Evolutionary conservation across 768 basidiomycete species (phyloP).

Genomic region (Mycena olivaceomarginata): DNA sequence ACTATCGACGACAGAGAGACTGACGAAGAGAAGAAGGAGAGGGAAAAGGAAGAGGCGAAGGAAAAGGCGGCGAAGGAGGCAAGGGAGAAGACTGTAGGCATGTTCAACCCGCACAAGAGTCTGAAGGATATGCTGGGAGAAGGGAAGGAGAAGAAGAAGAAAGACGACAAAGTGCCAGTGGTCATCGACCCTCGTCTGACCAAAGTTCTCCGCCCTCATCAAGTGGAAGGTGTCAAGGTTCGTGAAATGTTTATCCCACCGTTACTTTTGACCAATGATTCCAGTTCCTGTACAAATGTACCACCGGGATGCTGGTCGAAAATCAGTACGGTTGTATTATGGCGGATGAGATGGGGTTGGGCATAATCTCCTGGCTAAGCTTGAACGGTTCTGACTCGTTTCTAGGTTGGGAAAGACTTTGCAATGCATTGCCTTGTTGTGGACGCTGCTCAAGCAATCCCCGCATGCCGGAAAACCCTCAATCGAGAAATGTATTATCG

Average conservation of each 20-base stretch:
- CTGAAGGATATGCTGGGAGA: slow-evolving; percentile 87
- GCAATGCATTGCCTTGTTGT: slow-evolving; percentile 96
- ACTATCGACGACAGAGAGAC: slow-evolving; percentile 96
- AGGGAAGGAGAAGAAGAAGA: slow-evolving; percentile 78
- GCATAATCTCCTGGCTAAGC: slow-evolving; percentile 58
- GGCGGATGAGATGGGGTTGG: slow-evolving; percentile 99
- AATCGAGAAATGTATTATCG: slow-evolving; percentile 98
- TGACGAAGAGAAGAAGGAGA: slow-evolving; percentile 86
- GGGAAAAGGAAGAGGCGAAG: slow-evolving; percentile 84
- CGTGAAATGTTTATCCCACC: slow-evolving; percentile 42
- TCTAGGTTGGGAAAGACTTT: slow-evolving; percentile 84
- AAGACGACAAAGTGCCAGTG: slow-evolving; percentile 90
- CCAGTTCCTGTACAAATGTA: slow-evolving; percentile 96
- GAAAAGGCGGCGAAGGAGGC: slow-evolving; percentile 79
- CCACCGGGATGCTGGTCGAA: slow-evolving; percentile 94
- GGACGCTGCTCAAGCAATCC: slow-evolving; percentile 97
- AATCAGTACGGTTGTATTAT: slow-evolving; percentile 98
- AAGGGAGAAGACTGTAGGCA: slow-evolving; percentile 79
- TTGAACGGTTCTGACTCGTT: background rate
- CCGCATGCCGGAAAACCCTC: slow-evolving; percentile 90
- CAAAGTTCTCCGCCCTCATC: slow-evolving; percentile 96
- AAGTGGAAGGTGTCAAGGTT: slow-evolving; percentile 98
- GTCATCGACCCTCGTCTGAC: slow-evolving; percentile 94
- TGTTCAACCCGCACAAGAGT: slow-evolving; percentile 95
- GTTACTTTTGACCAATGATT: slow-evolving; percentile 21